Evolutionary conservation across 2,329 filamentous ascomycete species (phyloP).

Genomic region (Metarhizium guizhouense): DNA sequence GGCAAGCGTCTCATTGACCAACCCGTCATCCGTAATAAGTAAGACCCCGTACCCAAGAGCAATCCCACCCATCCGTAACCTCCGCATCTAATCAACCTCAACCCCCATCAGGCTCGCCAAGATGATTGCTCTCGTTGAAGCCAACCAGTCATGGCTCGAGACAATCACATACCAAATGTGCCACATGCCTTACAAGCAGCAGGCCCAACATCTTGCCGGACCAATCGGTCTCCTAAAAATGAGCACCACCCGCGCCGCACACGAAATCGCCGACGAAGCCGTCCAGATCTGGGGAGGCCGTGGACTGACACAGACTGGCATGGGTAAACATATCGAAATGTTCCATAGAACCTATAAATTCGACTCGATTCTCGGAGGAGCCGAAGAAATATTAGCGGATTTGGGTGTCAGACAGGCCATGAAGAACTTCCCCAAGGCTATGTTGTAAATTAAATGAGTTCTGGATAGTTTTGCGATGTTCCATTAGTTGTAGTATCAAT

Average conservation of each 20-base stretch:
- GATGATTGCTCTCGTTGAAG: slow-evolving; percentile 75
- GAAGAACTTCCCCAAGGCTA: slow-evolving; percentile 76
- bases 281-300: slow-evolving; percentile 82
- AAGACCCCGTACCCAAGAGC: slow-evolving; percentile 14
- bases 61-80: not conserved
- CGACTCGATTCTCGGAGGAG: slow-evolving; percentile 67
- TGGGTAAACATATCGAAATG: slow-evolving; percentile 76
- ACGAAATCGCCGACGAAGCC: slow-evolving; percentile 76
- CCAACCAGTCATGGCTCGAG: slow-evolving; percentile 82
- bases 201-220: slow-evolving; percentile 65
- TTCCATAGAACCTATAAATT: slow-evolving; percentile 82
- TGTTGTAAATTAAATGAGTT: slow-evolving; percentile 45
- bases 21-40: slow-evolving; percentile 76
- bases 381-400: slow-evolving; percentile 75
- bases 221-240: slow-evolving; percentile 79
- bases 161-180: slow-evolving; percentile 82
- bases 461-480: not conserved
- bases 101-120: slow-evolving; percentile 53
- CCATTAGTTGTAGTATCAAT: not conserved
- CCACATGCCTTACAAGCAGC: slow-evolving; percentile 71
- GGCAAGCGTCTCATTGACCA: slow-evolving; percentile 75
- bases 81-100: not conserved
- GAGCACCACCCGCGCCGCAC: slow-evolving; percentile 64
- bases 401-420: slow-evolving; percentile 77
- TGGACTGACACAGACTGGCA: slow-evolving; percentile 70